Base-by-base conservation (phyloP, 495 filamentous ascomycete genomes). In the Cenococcum geophilum region DNA sequence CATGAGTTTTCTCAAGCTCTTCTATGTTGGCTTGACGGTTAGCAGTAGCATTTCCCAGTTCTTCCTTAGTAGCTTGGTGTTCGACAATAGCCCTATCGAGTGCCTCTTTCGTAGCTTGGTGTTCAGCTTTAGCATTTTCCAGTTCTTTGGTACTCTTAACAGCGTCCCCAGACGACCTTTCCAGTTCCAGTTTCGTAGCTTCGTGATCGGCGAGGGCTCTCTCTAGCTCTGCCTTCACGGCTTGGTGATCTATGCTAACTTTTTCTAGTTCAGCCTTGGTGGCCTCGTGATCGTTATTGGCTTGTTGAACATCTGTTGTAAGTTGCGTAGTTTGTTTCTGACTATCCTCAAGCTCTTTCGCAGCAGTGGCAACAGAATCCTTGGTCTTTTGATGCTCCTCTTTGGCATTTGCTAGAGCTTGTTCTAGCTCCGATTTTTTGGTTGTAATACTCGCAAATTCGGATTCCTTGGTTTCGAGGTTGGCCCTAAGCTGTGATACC, bases 201-300 rank as follows among this genome's bases (percentile, higher is more conserved):
- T 50, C 61, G 12, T 51, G 42, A 55, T 64, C 62, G 21, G 59
- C 55, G 21, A 42, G n/a, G 6, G 61, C 21, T 23, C 6, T 25
- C 37, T 58, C 37, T 14, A 64, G 57, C 16, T 36, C 49, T 27
- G 23, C 32, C 25, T 59, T 53, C 21, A 55, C 58, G 35, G 61
- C 27, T 18, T 64, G 50, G 34, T 57, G 58, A 1, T 65, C 58
- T 32, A 55, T 42, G 23, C 36, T 49, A 34, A 48, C 45, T 25
- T 59, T 58, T 25, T 68, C 61, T 1, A 34, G 18, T 21, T 42
- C 59, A 6, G 34, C 32, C 49, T 55, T 61, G 1, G 18, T 48
- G 25, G 59, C 34, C 14, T 27, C 27, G 4, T 56, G 59, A 18
- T 55, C 25, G 14, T 18, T 49, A 42, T 22, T 23, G 18, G 37